Base-by-base conservation (phyloP, 768 basidiomycete genomes). In the Gautieria morchelliformis region DNA sequence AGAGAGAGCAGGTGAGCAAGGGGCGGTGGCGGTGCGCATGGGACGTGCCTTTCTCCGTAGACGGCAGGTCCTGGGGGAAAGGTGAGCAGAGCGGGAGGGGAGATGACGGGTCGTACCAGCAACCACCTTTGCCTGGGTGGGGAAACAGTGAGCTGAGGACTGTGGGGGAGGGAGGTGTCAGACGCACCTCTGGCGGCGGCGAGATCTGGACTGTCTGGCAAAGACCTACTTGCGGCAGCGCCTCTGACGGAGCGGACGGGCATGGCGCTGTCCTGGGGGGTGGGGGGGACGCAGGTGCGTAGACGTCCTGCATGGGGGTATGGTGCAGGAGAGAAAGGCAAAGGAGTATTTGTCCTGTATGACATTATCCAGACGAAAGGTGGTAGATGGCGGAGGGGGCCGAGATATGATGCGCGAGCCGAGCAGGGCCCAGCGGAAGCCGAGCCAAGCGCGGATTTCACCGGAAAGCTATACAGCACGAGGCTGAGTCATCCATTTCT, bases 1-100 rank as follows among this genome's bases (percentile, higher is more conserved):
- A 68, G 58, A 49, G 32, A 42, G 27, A 24, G 44, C 22, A 11
- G 15, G 14, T 12, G 27, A 9, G 41, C 27, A 20, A 32, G 6
- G 11, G 5, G 46, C 19, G 33, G 19, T 12, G 33, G 22, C 57
- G 46, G 40, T 53, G 63, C 52, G 54, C 57, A 53, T 56, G 57
- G 44, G 47, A 67, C 77, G 60, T 63, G 89, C 88, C 76, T 90
- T 91, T 73, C 89, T 78, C 60, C 89, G 81, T 45, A 91, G 71
- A 30, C 89, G 81, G 70, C 89, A 91, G 52, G 89, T 91, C 89
- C 89, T 91, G 61, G 14, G 39, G 33, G 51, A 42, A 50, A 45
- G 35, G 45, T 48, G 48, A 60, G 59, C 27, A 22, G 40, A 52
- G 20, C 30, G 52, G 48, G 50, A 53, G 37, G 52, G 15, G 50